Evolutionary conservation across 352 stramenopile genomes (phyloP).

Genomic region (Aphanomyces invadans): DNA sequence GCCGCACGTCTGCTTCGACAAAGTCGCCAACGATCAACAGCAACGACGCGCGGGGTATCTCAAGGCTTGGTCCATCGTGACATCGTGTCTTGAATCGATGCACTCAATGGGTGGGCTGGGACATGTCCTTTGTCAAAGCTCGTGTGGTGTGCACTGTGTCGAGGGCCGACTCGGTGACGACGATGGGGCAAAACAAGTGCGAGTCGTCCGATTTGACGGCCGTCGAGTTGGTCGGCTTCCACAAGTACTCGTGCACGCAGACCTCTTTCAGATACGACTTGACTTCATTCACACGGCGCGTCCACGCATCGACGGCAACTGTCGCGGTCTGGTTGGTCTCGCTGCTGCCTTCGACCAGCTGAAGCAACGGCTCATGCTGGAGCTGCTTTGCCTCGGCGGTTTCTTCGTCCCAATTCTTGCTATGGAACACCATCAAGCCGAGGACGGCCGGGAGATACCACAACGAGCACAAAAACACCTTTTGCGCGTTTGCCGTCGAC

Average conservation of each 20-base stretch:
- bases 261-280: slow-evolving; percentile 67
- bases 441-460: slow-evolving; percentile 98
- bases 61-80: too few relatives aligned
- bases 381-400: slow-evolving; percentile 55
- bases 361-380: slow-evolving; percentile 50
- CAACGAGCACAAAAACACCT: slow-evolving; percentile 96
- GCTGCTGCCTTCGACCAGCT: slow-evolving; percentile 54
- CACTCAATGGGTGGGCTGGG: background rate
- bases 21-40: too few relatives aligned
- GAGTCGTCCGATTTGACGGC: slow-evolving; percentile 50
- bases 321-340: slow-evolving; percentile 51
- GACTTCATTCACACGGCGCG: slow-evolving; percentile 50
- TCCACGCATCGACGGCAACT: slow-evolving; percentile 39
- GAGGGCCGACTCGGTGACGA: slow-evolving; percentile 54
- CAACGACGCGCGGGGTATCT: too few relatives aligned
- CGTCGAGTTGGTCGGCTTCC: slow-evolving; percentile 39
- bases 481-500: slow-evolving; percentile 91
- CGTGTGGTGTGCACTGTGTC: slow-evolving; percentile 49
- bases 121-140: background rate
- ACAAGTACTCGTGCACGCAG: slow-evolving; percentile 79
- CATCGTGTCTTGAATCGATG: too few relatives aligned
- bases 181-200: slow-evolving; percentile 71
- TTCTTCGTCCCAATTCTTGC: slow-evolving; percentile 71
- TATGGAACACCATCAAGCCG: slow-evolving; percentile 97
- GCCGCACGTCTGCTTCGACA: too few relatives aligned